phyloP scores from a whole-genome alignment of 768 basidiomycete species.

The Kwoniella pini region DNA sequence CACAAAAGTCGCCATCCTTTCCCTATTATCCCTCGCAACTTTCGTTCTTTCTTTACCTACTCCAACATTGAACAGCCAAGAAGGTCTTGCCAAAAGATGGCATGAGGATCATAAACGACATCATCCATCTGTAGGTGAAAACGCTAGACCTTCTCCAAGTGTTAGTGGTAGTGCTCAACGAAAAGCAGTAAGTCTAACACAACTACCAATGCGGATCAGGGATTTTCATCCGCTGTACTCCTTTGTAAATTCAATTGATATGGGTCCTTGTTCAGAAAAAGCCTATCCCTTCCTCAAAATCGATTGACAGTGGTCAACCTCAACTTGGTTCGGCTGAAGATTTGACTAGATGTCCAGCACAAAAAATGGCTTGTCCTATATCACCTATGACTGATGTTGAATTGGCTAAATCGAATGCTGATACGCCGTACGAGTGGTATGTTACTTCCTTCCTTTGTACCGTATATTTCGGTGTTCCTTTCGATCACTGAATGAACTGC shows the following conservation, averaged over 20 bases:
- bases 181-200: constrained; percentile 1
- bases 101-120: constrained; percentile 7
- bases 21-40: constrained; percentile 1
- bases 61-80: constrained; percentile 3
- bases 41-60: constrained; percentile 8
- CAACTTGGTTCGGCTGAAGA: constrained; percentile 17
- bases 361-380: constrained; percentile 27
- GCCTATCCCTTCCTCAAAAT: neutral
- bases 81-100: constrained; percentile 6
- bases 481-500: neutral
- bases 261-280: neutral
- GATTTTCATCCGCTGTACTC: neutral
- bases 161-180: neutral
- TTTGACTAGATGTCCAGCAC: constrained; percentile 23
- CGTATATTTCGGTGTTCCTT: too few species aligned
- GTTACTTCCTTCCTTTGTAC: neutral
- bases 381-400: neutral
- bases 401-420: neutral
- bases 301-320: neutral
- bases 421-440: constrained; percentile 26
- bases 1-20: neutral
- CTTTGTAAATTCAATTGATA: neutral
- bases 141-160: constrained; percentile 10
- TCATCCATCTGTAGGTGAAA: constrained; percentile 4
- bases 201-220: too few species aligned